Base-by-base conservation (phyloP, 2,329 filamentous ascomycete genomes). In the Pseudopyricularia cyperi region DNA sequence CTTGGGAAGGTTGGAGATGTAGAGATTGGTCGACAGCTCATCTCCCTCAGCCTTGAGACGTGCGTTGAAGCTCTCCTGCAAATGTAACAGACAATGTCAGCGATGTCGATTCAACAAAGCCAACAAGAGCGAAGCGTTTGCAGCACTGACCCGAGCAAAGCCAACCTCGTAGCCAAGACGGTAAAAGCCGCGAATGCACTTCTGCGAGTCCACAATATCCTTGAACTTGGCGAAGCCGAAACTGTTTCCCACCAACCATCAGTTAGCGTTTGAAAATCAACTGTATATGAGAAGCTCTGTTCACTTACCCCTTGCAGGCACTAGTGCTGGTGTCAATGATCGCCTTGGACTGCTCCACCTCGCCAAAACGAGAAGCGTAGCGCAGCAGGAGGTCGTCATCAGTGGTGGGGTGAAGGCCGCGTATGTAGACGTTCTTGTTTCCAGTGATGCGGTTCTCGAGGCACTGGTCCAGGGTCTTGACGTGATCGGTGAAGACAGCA, bases 161-260 rank as follows among this genome's bases (percentile, higher is more conserved):
- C 91, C 95, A 61, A 95, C 91, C 73, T 98, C 93, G 64, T 97
- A 98, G 52, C 91, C 91, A 58, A 95, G 81, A 62, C 87, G 85
- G 65, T 93, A 91, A 66, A 98, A 96, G 46, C 89, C 93, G 51
- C 89, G 87, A 63, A 98, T 98, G 66, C 93, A 97, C 63, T 89
- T 86, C 71, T 97, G 90, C 12, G 93, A 95, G 58, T 96, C 84
- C 52, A 84, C 82, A 56, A 87, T 86, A 60, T 87, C 85, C 66
- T 79, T 86, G 66, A 95, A 98, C 68, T 96, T 95, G 66, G 95
- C 91, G 65, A 98, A 98, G 5, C 93, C 93, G 64, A 97, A 98
- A 14, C 93, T 97, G 60, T 17, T 53, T 44, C n/a, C 8, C 17
- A 47, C 35, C 7, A 9, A 57, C 72, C 54, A 71, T 44, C n/a